These are phyloP conservation scores for Phytopythium montanum DNA, from an alignment of 352 stramenopile genomes.

Conservation along the genomic window DNA sequence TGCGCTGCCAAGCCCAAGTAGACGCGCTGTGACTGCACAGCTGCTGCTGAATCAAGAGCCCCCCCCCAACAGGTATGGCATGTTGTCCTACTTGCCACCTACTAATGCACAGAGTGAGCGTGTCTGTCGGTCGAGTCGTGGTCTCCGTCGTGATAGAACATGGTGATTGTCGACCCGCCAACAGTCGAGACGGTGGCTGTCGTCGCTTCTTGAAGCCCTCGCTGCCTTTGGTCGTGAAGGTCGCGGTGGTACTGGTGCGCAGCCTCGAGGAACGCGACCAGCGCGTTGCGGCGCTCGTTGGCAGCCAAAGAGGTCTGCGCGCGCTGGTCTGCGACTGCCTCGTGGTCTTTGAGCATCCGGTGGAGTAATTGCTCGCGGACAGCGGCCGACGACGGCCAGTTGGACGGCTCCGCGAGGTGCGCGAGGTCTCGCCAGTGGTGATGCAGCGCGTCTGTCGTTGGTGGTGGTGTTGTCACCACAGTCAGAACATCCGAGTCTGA, in stretches of 20 bases:
- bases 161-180: constrained; percentile 2
- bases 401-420: constrained; percentile 34
- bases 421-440: constrained; percentile 66
- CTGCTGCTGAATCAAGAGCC: not conserved
- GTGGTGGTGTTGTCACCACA: not conserved
- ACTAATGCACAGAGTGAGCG: not conserved
- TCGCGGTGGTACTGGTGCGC: not conserved
- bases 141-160: not conserved
- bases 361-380: constrained; percentile 56
- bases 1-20: constrained; percentile 60
- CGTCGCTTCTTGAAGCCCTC: not conserved
- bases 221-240: not conserved
- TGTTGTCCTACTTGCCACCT: not conserved
- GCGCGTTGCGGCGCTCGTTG: constrained; percentile 46
- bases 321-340: constrained; percentile 34
- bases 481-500: constrained; percentile 25
- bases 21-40: not conserved
- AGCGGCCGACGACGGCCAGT: constrained; percentile 46
- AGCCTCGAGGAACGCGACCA: constrained; percentile 20
- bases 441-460: constrained; percentile 36
- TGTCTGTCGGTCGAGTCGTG: not conserved
- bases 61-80: not conserved
- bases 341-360: constrained; percentile 72
- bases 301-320: constrained; percentile 34
- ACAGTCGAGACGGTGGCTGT: not conserved